These are phyloP conservation scores for Macadamia tetraphylla DNA, from an alignment of 164 flowering plant species.

Conservation along the genomic window DNA sequence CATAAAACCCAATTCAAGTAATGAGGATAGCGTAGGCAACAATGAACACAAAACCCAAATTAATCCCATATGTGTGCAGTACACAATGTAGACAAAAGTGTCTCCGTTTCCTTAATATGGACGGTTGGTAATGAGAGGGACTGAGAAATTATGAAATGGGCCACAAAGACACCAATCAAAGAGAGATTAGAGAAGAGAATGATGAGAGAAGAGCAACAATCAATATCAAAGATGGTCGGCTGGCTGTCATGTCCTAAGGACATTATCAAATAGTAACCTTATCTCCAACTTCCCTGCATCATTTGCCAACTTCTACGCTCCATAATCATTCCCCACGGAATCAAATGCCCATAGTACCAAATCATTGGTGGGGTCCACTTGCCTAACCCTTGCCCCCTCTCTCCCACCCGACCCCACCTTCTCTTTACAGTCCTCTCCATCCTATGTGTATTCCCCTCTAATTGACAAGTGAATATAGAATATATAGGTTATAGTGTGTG, in stretches of 20 bases:
- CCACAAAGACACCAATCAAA: too few species aligned
- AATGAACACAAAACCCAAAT: neutral
- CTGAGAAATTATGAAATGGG: neutral
- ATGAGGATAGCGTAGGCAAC: neutral
- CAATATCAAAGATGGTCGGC: conserved; percentile 27
- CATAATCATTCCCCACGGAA: conserved; percentile 37
- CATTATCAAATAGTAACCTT: conserved; percentile 11
- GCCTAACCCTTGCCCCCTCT: conserved; percentile 9
- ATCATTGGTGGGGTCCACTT: conserved; percentile 43
- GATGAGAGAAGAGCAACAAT: conserved; percentile 14
- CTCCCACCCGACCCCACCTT: neutral
- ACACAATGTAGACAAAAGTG: conserved; percentile 6
- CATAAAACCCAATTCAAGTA: too few species aligned
- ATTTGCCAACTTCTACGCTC: conserved; percentile 40
- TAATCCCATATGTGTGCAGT: conserved; percentile 1
- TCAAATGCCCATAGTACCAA: conserved; percentile 54
- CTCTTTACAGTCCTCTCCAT: neutral
- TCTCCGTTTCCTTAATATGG: conserved; percentile 16
- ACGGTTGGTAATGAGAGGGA: conserved; percentile 10
- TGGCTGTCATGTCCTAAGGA: conserved; percentile 15
- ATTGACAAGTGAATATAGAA: conserved; percentile 4
- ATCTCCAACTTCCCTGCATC: conserved; percentile 19
- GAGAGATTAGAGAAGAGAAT: too few species aligned
- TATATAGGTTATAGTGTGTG: neutral
- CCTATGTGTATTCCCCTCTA: neutral